phyloP scores from a whole-genome alignment of 352 stramenopile genomes.

The Globisporangium camurandrum region DNA sequence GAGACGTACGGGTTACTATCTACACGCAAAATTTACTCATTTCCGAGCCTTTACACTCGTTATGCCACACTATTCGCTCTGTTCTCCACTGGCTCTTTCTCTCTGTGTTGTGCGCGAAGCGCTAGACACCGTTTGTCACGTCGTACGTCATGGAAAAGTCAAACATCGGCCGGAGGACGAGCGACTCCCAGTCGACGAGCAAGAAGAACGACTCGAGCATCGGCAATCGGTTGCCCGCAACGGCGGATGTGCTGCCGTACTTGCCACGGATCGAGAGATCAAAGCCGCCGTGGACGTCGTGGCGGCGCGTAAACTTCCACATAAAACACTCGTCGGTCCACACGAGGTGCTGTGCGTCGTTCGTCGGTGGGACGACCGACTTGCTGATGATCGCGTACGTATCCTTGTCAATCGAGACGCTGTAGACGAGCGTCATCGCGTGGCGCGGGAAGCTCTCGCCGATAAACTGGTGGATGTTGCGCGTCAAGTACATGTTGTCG shows the following conservation, averaged over 20 bases:
- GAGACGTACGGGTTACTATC: no score
- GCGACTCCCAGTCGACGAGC: slow-evolving; percentile 79
- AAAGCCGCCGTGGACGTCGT: slow-evolving; percentile 54
- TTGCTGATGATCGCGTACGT: slow-evolving; percentile 79
- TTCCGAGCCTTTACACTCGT: no score
- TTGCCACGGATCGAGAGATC: slow-evolving; percentile 69
- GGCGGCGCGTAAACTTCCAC: slow-evolving; percentile 65
- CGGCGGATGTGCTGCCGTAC: slow-evolving; percentile 77
- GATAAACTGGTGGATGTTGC: slow-evolving; percentile 86
- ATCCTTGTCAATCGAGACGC: slow-evolving; percentile 78
- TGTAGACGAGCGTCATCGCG: slow-evolving; percentile 74
- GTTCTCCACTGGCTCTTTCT: no score
- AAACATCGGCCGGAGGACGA: slow-evolving; percentile 76
- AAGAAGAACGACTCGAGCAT: slow-evolving; percentile 85
- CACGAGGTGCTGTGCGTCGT: slow-evolving; percentile 80
- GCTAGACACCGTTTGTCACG: no score
- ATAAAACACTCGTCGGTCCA: slow-evolving; percentile 85
- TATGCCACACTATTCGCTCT: no score
- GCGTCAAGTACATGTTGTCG: slow-evolving; percentile 80
- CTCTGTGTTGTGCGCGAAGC: no score
- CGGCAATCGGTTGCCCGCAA: slow-evolving; percentile 71
- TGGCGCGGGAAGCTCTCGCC: slow-evolving; percentile 80
- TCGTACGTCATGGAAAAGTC: no score
- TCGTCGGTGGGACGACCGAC: slow-evolving; percentile 67
- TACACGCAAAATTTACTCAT: no score